Percentiles rank a stretch among this genome's conserved stretches.
Evolutionary conservation across 495 filamentous ascomycete genomes (phyloP).

Genomic region (Xeromyces bisporus): DNA sequence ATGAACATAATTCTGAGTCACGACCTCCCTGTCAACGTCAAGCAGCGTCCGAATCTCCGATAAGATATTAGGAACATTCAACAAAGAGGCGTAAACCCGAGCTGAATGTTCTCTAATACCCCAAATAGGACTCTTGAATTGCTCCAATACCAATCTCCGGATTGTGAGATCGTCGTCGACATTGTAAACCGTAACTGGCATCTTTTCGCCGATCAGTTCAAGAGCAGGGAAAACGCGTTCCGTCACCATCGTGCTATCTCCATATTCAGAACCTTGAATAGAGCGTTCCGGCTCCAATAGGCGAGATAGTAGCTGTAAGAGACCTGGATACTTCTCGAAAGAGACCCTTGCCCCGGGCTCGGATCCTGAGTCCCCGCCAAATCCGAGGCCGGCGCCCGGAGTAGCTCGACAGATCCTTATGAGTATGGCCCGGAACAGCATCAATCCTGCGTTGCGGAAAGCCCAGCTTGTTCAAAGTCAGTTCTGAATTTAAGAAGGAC

Average conservation of each 20-base stretch:
- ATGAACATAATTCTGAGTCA: constrained; percentile 47
- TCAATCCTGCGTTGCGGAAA: constrained; percentile 79
- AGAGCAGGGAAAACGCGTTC: constrained; percentile 79
- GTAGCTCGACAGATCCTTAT: constrained; percentile 40
- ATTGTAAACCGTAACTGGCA: constrained; percentile 16
- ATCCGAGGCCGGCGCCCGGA: constrained; percentile 17
- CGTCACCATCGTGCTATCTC: constrained; percentile 29
- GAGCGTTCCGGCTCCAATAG: constrained; percentile 37
- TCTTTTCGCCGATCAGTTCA: constrained; percentile 51
- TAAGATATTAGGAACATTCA: constrained; percentile 35
- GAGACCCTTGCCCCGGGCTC: constrained; percentile 26
- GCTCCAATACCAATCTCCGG: constrained; percentile 17
- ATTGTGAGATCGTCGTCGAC: constrained; percentile 18
- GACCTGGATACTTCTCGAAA: constrained; percentile 49
- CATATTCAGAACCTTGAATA: constrained; percentile 12
- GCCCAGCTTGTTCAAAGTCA: constrained; percentile 58
- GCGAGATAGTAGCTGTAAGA: constrained; percentile 48
- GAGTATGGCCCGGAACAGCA: constrained; percentile 71
- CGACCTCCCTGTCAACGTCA: constrained; percentile 9
- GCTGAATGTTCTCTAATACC: constrained; percentile 83
- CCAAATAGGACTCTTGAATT: constrained; percentile 63
- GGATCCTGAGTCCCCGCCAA: constrained; percentile 25
- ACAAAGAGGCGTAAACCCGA: constrained; percentile 52
- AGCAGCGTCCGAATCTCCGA: constrained; percentile 33
- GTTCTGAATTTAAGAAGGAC: no score